Evolutionary conservation across 805 yeast genomes (phyloP), one percentile per base, ranked within the genome.

Genomic region (Suhomyces faveliae): DNA sequence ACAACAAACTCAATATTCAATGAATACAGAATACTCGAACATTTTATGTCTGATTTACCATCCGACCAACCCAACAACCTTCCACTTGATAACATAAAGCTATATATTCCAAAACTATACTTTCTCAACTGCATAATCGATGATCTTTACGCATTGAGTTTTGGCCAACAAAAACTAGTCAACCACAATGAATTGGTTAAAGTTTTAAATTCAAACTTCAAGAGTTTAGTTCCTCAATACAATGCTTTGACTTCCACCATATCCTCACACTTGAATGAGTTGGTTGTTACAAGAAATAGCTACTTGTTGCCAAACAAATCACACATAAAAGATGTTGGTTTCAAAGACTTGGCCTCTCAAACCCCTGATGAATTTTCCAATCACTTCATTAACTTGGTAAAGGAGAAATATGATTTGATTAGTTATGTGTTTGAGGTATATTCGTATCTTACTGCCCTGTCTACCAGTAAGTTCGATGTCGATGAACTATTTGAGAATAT

Each of bases 21-120:
- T 59, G 89, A 83, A 55, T 77, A 81, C 62, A 76, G 76, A 51
- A 63, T 84, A 7, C 71, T 72, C 53, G 74, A 77, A 45, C 67
- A 71, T 42, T 68, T 73, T 55, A 64, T 71, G 23, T 76, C 71
- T 47, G 63, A 69, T 3, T 20, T 9, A 38, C 40, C 13, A 42
- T n/a, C 24, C n/a, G n/a, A n/a, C n/a, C n/a, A n/a, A 24, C 12
- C 53, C 65, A 8, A 74, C 30, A 55, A 54, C 45, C 30, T 51
- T 30, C 35, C 51, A 25, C 49, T 43, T 35, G 73, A 67, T 49
- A 58, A 59, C 49, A 56, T 61, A 25, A 57, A 59, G 35, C 54
- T 67, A 5, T 67, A 62, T 50, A 55, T 71, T 19, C 63, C 72
- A 22, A 74, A 83, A 52, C 64, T 83, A 21, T 79, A 77, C 55